These are phyloP conservation scores for Neocatenulostroma microsporum DNA, from an alignment of 2,329 filamentous ascomycete species.

Conservation along the genomic window DNA sequence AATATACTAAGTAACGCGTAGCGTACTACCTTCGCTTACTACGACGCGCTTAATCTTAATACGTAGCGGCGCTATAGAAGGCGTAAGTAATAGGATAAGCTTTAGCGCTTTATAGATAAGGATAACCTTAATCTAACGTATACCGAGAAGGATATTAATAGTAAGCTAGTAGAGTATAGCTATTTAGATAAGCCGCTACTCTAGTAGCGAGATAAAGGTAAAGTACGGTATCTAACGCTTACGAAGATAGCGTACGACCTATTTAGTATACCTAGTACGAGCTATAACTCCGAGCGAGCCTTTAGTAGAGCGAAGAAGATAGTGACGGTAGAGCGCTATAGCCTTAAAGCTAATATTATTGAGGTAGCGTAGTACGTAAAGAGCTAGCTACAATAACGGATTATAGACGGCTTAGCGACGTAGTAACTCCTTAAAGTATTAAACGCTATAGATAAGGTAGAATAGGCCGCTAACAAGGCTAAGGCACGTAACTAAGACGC, in stretches of 20 bases:
- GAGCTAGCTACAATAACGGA: neutral
- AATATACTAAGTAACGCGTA: no score
- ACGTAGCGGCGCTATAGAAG: neutral
- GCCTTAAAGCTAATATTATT: constrained; percentile 5
- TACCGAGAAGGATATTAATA: no score
- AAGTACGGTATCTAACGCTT: constrained; percentile 5
- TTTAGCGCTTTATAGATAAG: constrained; percentile 2
- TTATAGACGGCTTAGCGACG: neutral
- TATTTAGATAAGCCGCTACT: neutral
- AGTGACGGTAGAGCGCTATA: constrained; percentile 7
- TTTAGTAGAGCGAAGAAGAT: constrained; percentile 9
- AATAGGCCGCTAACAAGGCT: no score
- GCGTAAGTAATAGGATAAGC: neutral
- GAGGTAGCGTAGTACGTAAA: constrained; percentile 2
- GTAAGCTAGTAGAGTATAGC: neutral
- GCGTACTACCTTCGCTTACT: no score
- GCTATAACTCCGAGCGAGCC: constrained; percentile 8
- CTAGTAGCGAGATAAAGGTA: constrained; percentile 1
- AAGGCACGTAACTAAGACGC: no score
- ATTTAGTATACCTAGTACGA: constrained; percentile 8
- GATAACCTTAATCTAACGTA: neutral
- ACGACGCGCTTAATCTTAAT: no score
- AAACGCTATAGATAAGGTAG: no score
- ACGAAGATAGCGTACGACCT: constrained; percentile 6
- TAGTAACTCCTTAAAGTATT: no score